Evolutionary conservation across 495 filamentous ascomycete genomes (phyloP), one percentile per base, ranked within the genome.

Genomic region (Achaetomiella virescens): DNA sequence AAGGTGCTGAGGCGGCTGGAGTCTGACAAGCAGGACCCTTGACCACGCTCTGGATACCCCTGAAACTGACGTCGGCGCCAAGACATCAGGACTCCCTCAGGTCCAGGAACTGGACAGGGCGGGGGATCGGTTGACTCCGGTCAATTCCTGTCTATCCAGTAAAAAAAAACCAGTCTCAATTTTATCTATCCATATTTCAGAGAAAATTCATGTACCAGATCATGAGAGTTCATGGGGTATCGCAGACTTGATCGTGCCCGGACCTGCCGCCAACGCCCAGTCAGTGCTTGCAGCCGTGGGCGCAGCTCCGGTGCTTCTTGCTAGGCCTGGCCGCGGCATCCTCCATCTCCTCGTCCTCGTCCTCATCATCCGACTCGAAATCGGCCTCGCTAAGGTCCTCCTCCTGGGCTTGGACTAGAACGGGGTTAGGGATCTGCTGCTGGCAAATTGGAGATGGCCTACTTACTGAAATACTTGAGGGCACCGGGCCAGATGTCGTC

Each of bases 401-500:
- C 66, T 88, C 86, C 59, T 88, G 79, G 15, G 84, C 81, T 65
- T 82, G 75, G 36, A 76, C 84, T 87, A 60, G 41, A 31, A n/a
- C 11, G 14, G 47, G 41, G 31, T 41, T 44, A 61, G 47, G 17
- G 11, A 11, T 22, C 42, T 18, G n/a, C 45, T 36, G 18, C 15
- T 55, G 8, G 41, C 6, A 52, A 20, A 20, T 20, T 6, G 22
- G 29, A 11, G n/a, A 8, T 41, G 25, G 58, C 15, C 17, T 6
- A 83, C 88, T 70, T 73, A 96, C 90, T 87, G 69, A 91, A 97
- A 68, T 91, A 91, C 67, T 89, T 91, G 64, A 95, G 80, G 24
- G 92, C 92, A 49, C 83, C 80, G 24, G 89, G 86, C 84, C 85
- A 97, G 45, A 96, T 74, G 57, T 96, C 91, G 58, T 96, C 91